Evolutionary conservation across 1,139 yeast genomes (phyloP).

Genomic region (Nakaseomyces nivariensis): DNA sequence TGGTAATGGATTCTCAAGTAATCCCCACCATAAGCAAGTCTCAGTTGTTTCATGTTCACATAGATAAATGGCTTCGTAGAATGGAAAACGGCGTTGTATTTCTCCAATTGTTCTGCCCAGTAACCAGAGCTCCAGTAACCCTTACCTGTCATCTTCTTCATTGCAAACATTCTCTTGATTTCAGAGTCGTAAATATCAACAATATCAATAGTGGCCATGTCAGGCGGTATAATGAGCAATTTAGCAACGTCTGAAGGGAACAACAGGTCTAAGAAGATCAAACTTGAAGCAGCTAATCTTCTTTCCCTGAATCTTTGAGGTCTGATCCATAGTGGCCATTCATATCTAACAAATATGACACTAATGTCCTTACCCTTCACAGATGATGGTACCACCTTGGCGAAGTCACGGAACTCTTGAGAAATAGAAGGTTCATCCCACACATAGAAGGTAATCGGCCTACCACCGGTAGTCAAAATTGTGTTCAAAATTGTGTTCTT

Average conservation of each 20-base stretch:
- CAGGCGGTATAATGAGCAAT: constrained; percentile 81
- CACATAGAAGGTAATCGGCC: constrained; percentile 73
- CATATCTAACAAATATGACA: constrained; percentile 59
- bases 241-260: constrained; percentile 71
- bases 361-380: constrained; percentile 39
- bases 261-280: constrained; percentile 73
- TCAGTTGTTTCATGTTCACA: constrained; percentile 60
- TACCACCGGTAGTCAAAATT: constrained; percentile 41
- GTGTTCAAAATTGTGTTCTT: constrained; percentile 66
- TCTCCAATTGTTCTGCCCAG: constrained; percentile 61
- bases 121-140: constrained; percentile 92
- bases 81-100: constrained; percentile 53
- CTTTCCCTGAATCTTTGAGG: constrained; percentile 69
- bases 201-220: constrained; percentile 51
- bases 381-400: constrained; percentile 47
- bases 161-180: constrained; percentile 1
- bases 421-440: constrained; percentile 65
- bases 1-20: constrained; percentile 79
- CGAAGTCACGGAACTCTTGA: constrained; percentile 48
- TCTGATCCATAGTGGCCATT: constrained; percentile 89
- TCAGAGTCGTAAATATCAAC: constrained; percentile 33
- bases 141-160: constrained; percentile 67
- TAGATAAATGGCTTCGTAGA: constrained; percentile 72
- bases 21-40: constrained; percentile 68
- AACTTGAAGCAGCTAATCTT: constrained; percentile 80